Conservation (phyloP, 495 filamentous ascomycete species). For the Penicillium tannophilum region DNA sequence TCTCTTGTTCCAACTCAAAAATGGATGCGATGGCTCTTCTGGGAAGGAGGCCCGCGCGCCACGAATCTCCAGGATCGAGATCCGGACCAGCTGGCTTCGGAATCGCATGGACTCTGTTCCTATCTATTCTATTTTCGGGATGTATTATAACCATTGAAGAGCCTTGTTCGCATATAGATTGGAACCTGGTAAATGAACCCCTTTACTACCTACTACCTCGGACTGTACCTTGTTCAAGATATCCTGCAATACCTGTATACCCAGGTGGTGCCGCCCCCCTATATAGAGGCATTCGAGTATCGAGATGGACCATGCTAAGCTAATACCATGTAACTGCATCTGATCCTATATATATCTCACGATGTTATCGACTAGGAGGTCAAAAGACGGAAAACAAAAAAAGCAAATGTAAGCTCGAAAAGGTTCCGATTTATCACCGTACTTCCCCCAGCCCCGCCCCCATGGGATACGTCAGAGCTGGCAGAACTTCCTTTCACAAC, state of each 20-base stretch:
- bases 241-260: too few relatives aligned
- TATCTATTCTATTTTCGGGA: constrained; percentile 15
- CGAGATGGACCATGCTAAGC: neutral
- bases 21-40: neutral
- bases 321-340: neutral
- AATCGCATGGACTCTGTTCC: constrained; percentile 17
- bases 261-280: too few relatives aligned
- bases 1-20: constrained; percentile 7
- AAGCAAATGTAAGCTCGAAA: constrained; percentile 16
- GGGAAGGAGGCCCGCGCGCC: constrained; percentile 3
- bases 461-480: constrained; percentile 33
- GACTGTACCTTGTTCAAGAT: neutral
- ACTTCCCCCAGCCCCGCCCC: constrained; percentile 27
- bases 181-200: neutral
- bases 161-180: constrained; percentile 26
- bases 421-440: constrained; percentile 34
- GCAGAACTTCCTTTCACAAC: constrained; percentile 24
- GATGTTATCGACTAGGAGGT: constrained; percentile 1
- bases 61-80: constrained; percentile 14
- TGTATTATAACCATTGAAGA: constrained; percentile 25
- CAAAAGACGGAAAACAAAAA: constrained; percentile 19
- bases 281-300: neutral
- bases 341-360: neutral
- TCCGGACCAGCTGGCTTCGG: constrained; percentile 19
- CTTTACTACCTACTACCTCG: neutral